Evolutionary conservation across 805 yeast genomes (phyloP), one percentile per base, ranked within the genome.

Genomic region (Wickerhamiella spandovensis): DNA sequence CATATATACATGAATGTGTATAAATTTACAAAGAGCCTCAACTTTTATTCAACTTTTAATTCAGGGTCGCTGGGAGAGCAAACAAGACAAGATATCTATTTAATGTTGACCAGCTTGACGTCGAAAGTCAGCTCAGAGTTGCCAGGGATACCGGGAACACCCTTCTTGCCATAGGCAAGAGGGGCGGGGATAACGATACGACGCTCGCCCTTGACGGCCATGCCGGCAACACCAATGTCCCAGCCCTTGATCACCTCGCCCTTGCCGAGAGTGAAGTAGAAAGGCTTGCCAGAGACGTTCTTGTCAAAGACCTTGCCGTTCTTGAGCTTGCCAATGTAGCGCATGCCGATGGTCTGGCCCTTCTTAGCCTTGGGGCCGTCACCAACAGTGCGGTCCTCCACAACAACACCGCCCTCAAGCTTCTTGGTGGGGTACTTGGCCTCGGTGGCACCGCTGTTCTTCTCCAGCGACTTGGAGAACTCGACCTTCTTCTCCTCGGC

Each of bases 231-330:
- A 76, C 99, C 99, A 64, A 90, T 77, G 67, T 92, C 99, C 86
- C 95, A 92, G 58, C 97, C 98, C 70, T 86, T 86, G 75, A 92
- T 92, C 60, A 95, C 97, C 72, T 92, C 98, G 66, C 97, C 98
- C 68, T 83, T 84, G 63, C 98, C 98, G 61, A 92, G 77, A 56
- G 78, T 79, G 72, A 92, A 92, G 57, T 72, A 70, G 70, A 92
- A 92, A 64, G 99, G 98, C 75, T 87, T 90, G 63, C 99, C 99
- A 58, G 82, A 76, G 60, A 95, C 87, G 81, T 92, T 92, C 71
- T 90, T 89, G 77, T 92, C 99, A 59, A 92, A 92, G 47, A 85
- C 88, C 68, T 86, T 86, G 61, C 97, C 98, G 73, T 89, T 88
- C 74, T 84, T 83, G 69, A 92, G 81, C 75, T 92, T 94, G 67